Percentiles rank a stretch among this genome's conserved stretches.
phyloP scores from a whole-genome alignment of 2,329 filamentous ascomycete genomes.

The Colletotrichum tamarilloi region DNA sequence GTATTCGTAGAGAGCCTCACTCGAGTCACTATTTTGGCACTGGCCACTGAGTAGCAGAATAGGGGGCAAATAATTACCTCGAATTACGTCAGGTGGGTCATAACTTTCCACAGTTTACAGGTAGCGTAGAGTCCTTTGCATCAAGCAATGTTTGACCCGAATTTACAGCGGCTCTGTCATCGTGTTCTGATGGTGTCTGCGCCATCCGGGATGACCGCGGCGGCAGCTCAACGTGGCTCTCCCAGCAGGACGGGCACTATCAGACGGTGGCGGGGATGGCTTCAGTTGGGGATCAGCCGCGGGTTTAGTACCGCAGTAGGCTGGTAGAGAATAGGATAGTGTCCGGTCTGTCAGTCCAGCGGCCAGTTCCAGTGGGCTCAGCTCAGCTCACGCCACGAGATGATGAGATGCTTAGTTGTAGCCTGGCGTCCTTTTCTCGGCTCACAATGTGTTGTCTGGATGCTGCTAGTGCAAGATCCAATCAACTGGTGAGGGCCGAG shows the following conservation, averaged over 20 bases:
- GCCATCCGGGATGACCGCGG: constrained; percentile 3
- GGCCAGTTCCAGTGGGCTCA: background rate
- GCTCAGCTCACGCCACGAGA: background rate
- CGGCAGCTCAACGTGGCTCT: background rate
- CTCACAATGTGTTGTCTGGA: constrained; percentile 7
- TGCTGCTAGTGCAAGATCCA: background rate
- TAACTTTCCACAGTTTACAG: background rate
- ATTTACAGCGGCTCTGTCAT: background rate
- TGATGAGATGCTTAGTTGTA: background rate
- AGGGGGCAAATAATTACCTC: constrained; percentile 17
- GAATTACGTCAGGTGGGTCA: constrained; percentile 34
- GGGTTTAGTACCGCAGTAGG: background rate
- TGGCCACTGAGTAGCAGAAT: background rate
- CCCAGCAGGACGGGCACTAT: background rate
- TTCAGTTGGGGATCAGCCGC: background rate
- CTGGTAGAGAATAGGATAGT: background rate
- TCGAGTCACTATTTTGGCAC: background rate
- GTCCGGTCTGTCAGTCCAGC: constrained; percentile 2
- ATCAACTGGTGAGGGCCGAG: background rate
- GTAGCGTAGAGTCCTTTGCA: background rate
- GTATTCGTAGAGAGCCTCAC: background rate
- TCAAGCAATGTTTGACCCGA: constrained; percentile 8
- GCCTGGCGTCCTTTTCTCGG: background rate
- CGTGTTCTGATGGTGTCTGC: background rate
- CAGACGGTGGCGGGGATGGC: constrained; percentile 23